Base-by-base conservation (phyloP, 306 rosid species). In the Castanopsis chinensis region DNA sequence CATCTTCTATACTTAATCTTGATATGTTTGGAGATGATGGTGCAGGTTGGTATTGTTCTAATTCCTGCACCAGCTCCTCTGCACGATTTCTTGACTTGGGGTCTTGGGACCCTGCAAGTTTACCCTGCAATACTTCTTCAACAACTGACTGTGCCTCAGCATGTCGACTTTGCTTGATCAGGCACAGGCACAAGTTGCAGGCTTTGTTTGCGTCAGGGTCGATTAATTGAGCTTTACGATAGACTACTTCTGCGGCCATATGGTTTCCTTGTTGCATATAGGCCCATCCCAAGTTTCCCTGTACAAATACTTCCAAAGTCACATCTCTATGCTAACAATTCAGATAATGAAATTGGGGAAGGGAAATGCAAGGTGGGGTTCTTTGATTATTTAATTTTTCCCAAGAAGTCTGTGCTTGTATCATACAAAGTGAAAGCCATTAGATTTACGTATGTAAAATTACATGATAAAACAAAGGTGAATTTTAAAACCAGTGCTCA, bases 271-370 rank as follows among this genome's bases (percentile, higher is more conserved):
- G 89, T 55, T 92, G 97, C 99, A 94, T 94, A 78, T 92, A 94
- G 2, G 99, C 97, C 99, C 99, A 94, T 5, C 99, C 99, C 80
- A 94, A 83, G 83, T 94, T 94, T 30, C 97, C 99, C 97, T 94
- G 87, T 72, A 27, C 30, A 77, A 45, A 45, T 8, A 37, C 56
- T 7, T 21, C 72, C 72, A 35, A 18, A 33, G 72, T 69, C 33
- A 76, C 59, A 60, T 10, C 8, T n/a, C 51, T 37, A 13, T 2
- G 23, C 3, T 67, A 2, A n/a, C 37, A 28, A 64, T 27, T 45
- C 19, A 68, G n/a, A 68, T 33, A 10, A 67, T 19, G 72, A 33
- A 19, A 35, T 5, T 1, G 72, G 72, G 27, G 43, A 35, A 6
- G 72, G 45, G 52, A 67, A 67, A 33, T 67, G 17, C 52, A 35